Conservation (phyloP, 345 rosid species). For the Orychophragmus violaceus region DNA sequence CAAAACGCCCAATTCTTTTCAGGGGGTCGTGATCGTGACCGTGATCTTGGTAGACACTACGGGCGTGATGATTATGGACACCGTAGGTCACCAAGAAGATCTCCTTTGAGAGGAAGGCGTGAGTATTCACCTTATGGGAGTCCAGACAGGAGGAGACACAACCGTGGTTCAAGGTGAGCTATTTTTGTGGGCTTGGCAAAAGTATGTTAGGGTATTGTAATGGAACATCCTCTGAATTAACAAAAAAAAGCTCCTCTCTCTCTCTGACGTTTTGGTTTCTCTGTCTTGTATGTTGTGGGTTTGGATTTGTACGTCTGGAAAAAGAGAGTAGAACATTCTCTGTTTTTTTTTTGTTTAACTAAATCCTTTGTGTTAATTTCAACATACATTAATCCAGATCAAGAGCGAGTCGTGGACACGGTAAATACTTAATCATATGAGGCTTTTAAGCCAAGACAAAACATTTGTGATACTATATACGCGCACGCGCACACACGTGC, state of each 20-base stretch:
- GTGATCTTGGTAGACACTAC: constrained; percentile 2
- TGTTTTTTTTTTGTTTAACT: too few species aligned
- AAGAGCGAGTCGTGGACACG: too few species aligned
- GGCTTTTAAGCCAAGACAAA: too few species aligned
- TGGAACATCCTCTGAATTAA: neutral
- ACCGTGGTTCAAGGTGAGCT: constrained; percentile 30
- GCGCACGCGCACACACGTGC: too few species aligned
- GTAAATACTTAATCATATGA: too few species aligned
- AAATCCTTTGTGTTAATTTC: too few species aligned
- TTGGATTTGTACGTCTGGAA: too few species aligned
- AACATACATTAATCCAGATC: too few species aligned
- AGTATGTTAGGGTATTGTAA: neutral
- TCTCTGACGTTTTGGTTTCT: neutral
- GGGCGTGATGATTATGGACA: neutral
- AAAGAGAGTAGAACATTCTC: too few species aligned
- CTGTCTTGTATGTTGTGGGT: too few species aligned
- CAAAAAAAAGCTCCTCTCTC: neutral
- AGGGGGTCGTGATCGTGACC: constrained; percentile 8
- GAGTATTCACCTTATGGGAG: constrained; percentile 20
- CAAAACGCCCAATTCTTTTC: neutral
- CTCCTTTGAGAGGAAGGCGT: neutral
- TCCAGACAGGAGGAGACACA: constrained; percentile 23
- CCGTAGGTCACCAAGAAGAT: neutral
- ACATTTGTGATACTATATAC: too few species aligned
- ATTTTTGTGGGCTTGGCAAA: too few species aligned